Conservation (phyloP, 768 basidiomycete species). For the Lactarius hatsudake region DNA sequence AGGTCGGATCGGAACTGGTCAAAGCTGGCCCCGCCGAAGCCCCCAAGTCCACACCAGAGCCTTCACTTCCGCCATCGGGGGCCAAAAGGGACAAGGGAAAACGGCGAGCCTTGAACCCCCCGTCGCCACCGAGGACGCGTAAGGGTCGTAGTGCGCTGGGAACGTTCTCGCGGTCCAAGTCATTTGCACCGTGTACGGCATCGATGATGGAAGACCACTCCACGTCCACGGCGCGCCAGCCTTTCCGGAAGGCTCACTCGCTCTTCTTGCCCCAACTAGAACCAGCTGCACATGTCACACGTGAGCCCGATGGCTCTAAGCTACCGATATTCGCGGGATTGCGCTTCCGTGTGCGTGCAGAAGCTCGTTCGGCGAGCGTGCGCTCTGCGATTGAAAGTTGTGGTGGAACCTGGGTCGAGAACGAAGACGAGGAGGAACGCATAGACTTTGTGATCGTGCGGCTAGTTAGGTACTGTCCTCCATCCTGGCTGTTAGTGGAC, state of each 20-base stretch:
- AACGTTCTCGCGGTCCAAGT: conserved; percentile 60
- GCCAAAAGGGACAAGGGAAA: conserved; percentile 11
- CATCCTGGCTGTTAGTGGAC: not conserved
- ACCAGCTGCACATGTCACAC: conserved; percentile 19
- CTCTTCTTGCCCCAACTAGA: conserved; percentile 19
- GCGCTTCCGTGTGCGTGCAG: conserved; percentile 61
- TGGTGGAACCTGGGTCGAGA: conserved; percentile 51
- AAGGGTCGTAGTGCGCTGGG: conserved; percentile 45
- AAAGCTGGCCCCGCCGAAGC: conserved; percentile 30
- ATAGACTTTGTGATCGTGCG: conserved; percentile 69
- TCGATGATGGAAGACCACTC: conserved; percentile 24
- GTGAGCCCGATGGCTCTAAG: conserved; percentile 18
- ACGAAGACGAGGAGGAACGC: conserved; percentile 41
- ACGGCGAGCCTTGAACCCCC: conserved; percentile 3
- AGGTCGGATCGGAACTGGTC: conserved; percentile 55
- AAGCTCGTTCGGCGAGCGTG: conserved; percentile 59
- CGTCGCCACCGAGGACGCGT: conserved; percentile 3
- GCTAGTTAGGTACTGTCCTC: conserved; percentile 58
- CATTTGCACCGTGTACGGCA: conserved; percentile 48
- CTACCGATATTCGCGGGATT: conserved; percentile 51
- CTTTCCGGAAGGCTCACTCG: conserved; percentile 44
- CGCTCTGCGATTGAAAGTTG: conserved; percentile 55
- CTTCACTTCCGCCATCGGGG: not conserved
- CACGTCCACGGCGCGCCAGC: conserved; percentile 35
- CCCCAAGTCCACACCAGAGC: conserved; percentile 13